Evolutionary conservation across 2,329 filamentous ascomycete species (phyloP).

Genomic region (Grosmannia clavigera): DNA sequence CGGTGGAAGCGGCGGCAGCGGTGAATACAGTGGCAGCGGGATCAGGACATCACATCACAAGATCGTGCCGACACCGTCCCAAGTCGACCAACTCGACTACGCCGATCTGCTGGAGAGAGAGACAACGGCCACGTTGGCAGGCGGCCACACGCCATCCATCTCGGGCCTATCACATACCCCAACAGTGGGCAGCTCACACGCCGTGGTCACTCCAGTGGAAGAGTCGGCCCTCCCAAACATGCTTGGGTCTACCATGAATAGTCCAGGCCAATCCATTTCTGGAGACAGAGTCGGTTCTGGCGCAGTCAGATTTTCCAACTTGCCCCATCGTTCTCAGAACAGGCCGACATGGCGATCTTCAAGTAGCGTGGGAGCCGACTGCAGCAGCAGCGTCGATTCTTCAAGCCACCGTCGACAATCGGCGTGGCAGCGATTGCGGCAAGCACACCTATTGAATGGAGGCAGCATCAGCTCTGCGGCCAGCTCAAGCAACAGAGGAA

Average conservation of each 20-base stretch:
- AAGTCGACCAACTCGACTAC: conserved; percentile 29
- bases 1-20: background rate
- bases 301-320: conserved; percentile 18
- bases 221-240: background rate
- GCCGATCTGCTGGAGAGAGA: conserved; percentile 25
- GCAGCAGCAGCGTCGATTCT: conserved; percentile 25
- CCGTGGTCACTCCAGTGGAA: background rate
- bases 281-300: background rate
- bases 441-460: background rate
- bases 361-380: conserved; percentile 9
- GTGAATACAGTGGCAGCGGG: background rate
- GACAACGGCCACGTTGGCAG: conserved; percentile 4
- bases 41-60: conserved; percentile 5
- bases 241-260: background rate
- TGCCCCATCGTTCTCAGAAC: conserved; percentile 10
- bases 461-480: background rate
- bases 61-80: conserved; percentile 27
- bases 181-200: background rate
- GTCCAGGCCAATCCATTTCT: background rate
- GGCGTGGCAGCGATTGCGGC: background rate
- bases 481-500: background rate
- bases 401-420: conserved; percentile 16
- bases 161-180: conserved; percentile 9
- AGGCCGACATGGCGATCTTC: conserved; percentile 13
- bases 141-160: conserved; percentile 10